Conservation (phyloP, 2,329 filamentous ascomycete species). For the Stylonectria norvegica region DNA sequence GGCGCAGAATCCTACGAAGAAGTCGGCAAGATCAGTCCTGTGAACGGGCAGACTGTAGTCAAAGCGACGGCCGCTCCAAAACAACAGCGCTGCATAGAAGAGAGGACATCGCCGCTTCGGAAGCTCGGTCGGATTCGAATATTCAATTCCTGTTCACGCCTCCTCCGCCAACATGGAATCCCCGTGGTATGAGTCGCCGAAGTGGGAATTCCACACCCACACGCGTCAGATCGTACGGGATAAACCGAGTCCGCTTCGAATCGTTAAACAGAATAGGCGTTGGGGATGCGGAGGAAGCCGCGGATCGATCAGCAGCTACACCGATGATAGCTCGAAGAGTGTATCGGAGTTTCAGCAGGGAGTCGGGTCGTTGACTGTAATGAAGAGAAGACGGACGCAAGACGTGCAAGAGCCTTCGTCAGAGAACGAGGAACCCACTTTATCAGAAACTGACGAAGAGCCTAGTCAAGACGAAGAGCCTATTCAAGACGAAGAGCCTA, state of each 20-base stretch:
- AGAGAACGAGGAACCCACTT: too few relatives aligned
- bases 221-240: conserved; percentile 18
- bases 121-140: too few relatives aligned
- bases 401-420: conserved; percentile 5
- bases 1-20: too few relatives aligned
- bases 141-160: neutral
- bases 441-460: too few relatives aligned
- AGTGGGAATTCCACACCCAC: conserved; percentile 32
- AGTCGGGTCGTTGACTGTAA: conserved; percentile 31
- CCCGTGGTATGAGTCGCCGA: conserved; percentile 23
- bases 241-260: conserved; percentile 46
- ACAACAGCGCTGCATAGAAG: too few relatives aligned
- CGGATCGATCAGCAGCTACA: conserved; percentile 21
- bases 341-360: conserved; percentile 1
- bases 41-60: neutral
- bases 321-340: conserved; percentile 21
- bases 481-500: too few relatives aligned
- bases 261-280: conserved; percentile 40
- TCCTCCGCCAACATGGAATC: conserved; percentile 33
- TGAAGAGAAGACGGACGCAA: conserved; percentile 32
- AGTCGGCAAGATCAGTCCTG: too few relatives aligned
- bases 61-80: too few relatives aligned
- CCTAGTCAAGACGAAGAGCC: too few relatives aligned
- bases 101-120: too few relatives aligned
- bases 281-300: conserved; percentile 14